Conservation (phyloP, 768 basidiomycete genomes). For the Dioszegia hungarica region DNA sequence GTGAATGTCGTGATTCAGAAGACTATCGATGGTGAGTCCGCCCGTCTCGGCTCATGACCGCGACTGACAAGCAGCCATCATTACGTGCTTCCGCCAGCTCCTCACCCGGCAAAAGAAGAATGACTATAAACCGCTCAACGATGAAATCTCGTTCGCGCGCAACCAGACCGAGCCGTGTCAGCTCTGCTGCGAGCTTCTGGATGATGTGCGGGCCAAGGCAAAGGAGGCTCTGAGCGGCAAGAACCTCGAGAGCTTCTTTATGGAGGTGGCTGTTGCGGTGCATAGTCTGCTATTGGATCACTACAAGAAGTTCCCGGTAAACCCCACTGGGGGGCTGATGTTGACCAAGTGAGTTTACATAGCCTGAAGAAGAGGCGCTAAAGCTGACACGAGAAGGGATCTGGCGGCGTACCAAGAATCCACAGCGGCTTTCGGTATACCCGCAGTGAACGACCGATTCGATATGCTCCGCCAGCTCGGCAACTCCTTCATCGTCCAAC, state of each 20-base stretch:
- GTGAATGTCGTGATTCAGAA: slow-evolving; percentile 75
- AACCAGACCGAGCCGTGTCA: slow-evolving; percentile 92
- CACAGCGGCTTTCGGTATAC: slow-evolving; percentile 72
- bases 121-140: slow-evolving; percentile 95
- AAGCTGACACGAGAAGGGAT: slow-evolving; percentile 58
- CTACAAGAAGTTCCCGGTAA: slow-evolving; percentile 91
- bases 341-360: slow-evolving; percentile 75
- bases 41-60: background rate
- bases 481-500: slow-evolving; percentile 92
- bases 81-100: slow-evolving; percentile 68
- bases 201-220: slow-evolving; percentile 71
- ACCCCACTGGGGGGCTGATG: slow-evolving; percentile 93
- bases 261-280: slow-evolving; percentile 89
- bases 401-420: slow-evolving; percentile 93
- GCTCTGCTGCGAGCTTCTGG: slow-evolving; percentile 76
- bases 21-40: slow-evolving; percentile 67
- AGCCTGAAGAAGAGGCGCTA: background rate
- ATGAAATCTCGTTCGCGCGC: slow-evolving; percentile 87
- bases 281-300: slow-evolving; percentile 92
- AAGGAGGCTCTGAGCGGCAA: slow-evolving; percentile 78
- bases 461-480: slow-evolving; percentile 97
- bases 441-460: slow-evolving; percentile 84
- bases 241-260: slow-evolving; percentile 85
- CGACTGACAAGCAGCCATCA: slow-evolving; percentile 56
- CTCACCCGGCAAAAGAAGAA: slow-evolving; percentile 89